A percentile compares a stretch with the other conserved stretches of the same genome.
Evolutionary conservation across 306 rosid species (phyloP).

Genomic region (Clitoria ternatea): DNA sequence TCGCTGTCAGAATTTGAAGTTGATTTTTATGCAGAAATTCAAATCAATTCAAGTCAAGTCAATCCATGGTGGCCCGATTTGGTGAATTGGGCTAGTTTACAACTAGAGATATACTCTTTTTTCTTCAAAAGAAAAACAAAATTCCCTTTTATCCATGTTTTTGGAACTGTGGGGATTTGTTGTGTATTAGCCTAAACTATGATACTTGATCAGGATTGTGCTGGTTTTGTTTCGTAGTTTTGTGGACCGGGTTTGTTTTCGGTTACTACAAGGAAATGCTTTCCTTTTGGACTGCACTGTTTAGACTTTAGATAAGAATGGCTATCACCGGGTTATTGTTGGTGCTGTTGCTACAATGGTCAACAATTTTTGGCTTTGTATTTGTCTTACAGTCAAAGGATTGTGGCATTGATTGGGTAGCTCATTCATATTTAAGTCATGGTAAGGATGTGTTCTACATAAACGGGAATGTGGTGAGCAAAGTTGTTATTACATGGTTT

Average conservation of each 20-base stretch:
- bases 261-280: constrained; percentile 28
- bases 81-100: constrained; percentile 32
- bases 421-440: constrained; percentile 36
- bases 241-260: background rate
- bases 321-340: constrained; percentile 31
- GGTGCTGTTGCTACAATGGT: constrained; percentile 44
- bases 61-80: constrained; percentile 27
- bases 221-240: constrained; percentile 12
- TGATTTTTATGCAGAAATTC: constrained; percentile 17
- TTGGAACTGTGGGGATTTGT: constrained; percentile 15
- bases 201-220: constrained; percentile 24
- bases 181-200: background rate
- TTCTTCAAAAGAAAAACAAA: background rate
- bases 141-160: background rate
- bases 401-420: constrained; percentile 52
- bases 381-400: constrained; percentile 36
- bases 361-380: constrained; percentile 44
- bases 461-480: constrained; percentile 50
- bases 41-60: too few species aligned
- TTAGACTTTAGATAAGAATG: constrained; percentile 47
- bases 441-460: constrained; percentile 52
- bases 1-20: constrained; percentile 13
- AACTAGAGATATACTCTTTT: background rate
- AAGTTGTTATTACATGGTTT: constrained; percentile 15
- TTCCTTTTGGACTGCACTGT: constrained; percentile 13